phyloP scores from a whole-genome alignment of 768 basidiomycete genomes.

The Amanita brunnescens region DNA sequence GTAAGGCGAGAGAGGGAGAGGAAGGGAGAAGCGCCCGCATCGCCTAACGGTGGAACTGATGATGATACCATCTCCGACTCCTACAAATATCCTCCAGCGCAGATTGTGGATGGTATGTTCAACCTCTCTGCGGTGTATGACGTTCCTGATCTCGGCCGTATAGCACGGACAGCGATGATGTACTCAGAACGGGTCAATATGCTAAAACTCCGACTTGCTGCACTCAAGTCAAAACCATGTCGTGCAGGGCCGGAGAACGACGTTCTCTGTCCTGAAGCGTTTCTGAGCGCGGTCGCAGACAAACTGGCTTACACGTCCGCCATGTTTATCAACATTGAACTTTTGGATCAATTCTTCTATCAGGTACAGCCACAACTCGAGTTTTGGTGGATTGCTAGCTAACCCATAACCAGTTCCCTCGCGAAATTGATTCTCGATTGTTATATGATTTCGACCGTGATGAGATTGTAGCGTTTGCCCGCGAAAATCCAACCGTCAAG shows the following conservation, averaged over 20 bases:
- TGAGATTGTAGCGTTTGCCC: constrained; percentile 86
- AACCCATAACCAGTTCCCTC: constrained; percentile 62
- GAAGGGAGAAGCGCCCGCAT: constrained; percentile 28
- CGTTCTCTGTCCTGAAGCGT: constrained; percentile 90
- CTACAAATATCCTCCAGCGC: constrained; percentile 86
- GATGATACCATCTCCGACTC: constrained; percentile 52
- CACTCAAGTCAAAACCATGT: constrained; percentile 86
- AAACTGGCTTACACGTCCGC: constrained; percentile 93
- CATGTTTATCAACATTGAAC: constrained; percentile 98
- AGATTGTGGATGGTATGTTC: constrained; percentile 80
- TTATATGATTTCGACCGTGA: constrained; percentile 88
- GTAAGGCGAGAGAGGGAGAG: constrained; percentile 27
- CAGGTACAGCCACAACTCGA: constrained; percentile 46
- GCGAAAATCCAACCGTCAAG: constrained; percentile 87
- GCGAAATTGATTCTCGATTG: constrained; percentile 91
- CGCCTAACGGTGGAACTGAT: constrained; percentile 22
- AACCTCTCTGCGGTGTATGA: background rate
- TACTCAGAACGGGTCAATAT: constrained; percentile 75
- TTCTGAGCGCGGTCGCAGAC: constrained; percentile 93
- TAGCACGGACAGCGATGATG: constrained; percentile 88
- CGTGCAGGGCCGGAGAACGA: constrained; percentile 81
- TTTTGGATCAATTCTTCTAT: constrained; percentile 98
- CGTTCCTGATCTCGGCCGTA: background rate
- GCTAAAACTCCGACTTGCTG: constrained; percentile 77
- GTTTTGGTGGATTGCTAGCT: constrained; percentile 1